A percentile compares a stretch with the other conserved stretches of the same genome.
These are phyloP conservation scores for Anaeramoeba flamelloides DNA, from an alignment of 78 protist species.

Conservation along the genomic window DNA sequence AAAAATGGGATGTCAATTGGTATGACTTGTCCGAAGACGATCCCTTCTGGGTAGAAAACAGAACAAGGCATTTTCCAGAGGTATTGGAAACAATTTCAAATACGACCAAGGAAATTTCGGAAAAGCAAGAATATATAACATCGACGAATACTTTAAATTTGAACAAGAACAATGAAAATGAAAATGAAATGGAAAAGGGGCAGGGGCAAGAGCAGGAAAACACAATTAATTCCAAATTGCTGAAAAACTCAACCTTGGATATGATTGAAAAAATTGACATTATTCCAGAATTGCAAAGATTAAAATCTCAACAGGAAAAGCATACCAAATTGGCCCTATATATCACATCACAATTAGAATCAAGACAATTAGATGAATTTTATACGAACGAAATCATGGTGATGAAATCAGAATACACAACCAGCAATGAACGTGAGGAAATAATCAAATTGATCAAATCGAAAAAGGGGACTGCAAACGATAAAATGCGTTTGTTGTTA, in stretches of 20 bases:
- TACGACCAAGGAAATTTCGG: background rate
- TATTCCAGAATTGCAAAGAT: conserved; percentile 32
- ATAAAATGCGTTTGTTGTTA: conserved; percentile 48
- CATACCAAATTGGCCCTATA: conserved; percentile 28
- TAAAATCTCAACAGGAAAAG: conserved; percentile 41
- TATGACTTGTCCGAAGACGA: conserved; percentile 49
- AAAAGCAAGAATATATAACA: too few relatives aligned
- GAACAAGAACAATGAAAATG: too few relatives aligned
- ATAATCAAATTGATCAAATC: conserved; percentile 27
- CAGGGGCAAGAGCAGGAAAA: too few relatives aligned
- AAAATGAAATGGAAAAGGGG: too few relatives aligned
- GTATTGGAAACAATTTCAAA: conserved; percentile 31
- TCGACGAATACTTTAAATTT: too few relatives aligned
- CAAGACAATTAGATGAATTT: background rate
- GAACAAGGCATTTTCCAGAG: conserved; percentile 41
- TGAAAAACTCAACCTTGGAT: too few relatives aligned
- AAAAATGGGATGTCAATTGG: too few relatives aligned
- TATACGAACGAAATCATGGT: background rate
- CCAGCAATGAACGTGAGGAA: conserved; percentile 12
- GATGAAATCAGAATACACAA: background rate
- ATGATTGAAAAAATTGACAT: too few relatives aligned
- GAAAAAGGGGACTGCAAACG: conserved; percentile 33
- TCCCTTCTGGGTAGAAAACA: conserved; percentile 43
- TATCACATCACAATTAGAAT: background rate
- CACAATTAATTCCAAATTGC: too few relatives aligned